These are phyloP conservation scores for Astragalus membranaceus DNA, from an alignment of 306 rosid species.

Conservation along the genomic window DNA sequence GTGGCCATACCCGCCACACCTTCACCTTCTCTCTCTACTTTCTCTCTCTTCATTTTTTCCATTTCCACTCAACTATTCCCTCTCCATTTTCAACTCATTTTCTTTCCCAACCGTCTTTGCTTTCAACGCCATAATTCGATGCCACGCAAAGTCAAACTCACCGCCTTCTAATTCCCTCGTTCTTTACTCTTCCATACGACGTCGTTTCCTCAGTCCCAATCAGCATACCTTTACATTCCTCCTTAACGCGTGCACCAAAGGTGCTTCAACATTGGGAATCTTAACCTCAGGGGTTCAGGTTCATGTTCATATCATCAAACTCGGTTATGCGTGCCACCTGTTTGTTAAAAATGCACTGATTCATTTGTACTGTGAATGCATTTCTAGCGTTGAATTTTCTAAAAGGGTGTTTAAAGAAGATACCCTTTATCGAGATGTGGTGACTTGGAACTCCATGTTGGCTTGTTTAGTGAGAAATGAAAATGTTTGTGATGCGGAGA, in stretches of 20 bases:
- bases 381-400: constrained; percentile 25
- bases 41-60: constrained; percentile 3
- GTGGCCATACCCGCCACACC: constrained; percentile 36
- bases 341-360: constrained; percentile 64
- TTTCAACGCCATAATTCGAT: constrained; percentile 60
- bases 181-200: constrained; percentile 39
- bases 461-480: constrained; percentile 45
- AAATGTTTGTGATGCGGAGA: constrained; percentile 39
- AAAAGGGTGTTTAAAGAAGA: constrained; percentile 52
- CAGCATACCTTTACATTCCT: constrained; percentile 67
- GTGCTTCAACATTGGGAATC: background rate
- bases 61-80: constrained; percentile 23
- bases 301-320: constrained; percentile 45
- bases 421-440: constrained; percentile 39
- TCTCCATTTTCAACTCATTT: constrained; percentile 37
- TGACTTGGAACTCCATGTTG: constrained; percentile 71
- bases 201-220: constrained; percentile 39
- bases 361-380: constrained; percentile 45
- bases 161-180: constrained; percentile 28
- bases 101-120: constrained; percentile 41
- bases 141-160: constrained; percentile 41
- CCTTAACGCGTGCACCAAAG: constrained; percentile 44
- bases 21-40: constrained; percentile 51
- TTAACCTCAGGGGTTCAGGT: constrained; percentile 37
- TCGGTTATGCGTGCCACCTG: constrained; percentile 44